Conservation (phyloP, 139 green algal species). For the Eudorina sp. region DNA sequence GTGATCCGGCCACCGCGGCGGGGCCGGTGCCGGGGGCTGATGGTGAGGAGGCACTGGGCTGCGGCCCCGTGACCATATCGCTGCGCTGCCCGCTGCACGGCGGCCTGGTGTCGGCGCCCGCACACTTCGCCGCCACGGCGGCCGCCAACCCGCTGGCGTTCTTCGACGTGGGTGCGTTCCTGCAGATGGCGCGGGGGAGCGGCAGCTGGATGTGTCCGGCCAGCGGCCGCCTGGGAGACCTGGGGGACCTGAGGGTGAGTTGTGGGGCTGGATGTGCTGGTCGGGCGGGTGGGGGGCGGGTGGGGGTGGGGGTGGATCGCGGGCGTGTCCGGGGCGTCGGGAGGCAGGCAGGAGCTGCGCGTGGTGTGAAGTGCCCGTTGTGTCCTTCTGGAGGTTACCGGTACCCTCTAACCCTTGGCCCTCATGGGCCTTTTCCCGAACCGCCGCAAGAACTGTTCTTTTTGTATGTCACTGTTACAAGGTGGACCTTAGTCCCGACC, state of each 20-base stretch:
- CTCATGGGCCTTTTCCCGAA: too few species aligned
- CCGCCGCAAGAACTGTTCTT: too few species aligned
- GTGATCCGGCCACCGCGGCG: neutral
- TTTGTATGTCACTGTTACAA: too few species aligned
- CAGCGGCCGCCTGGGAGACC: neutral
- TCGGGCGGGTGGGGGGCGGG: neutral
- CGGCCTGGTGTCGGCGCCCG: constrained; percentile 21
- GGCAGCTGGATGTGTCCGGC: constrained; percentile 34
- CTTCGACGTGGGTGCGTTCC: constrained; percentile 6
- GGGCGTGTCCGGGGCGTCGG: too few species aligned
- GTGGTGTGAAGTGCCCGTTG: too few species aligned
- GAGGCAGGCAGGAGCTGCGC: too few species aligned
- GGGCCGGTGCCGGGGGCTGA: neutral
- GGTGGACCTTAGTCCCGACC: too few species aligned
- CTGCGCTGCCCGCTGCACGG: constrained; percentile 45
- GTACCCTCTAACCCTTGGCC: too few species aligned
- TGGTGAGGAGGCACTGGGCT: neutral
- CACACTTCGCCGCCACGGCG: neutral
- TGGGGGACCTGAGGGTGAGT: constrained; percentile 34
- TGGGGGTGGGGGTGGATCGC: too few species aligned
- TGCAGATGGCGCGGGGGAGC: neutral
- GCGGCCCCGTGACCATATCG: neutral
- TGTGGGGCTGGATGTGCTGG: neutral
- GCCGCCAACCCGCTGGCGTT: constrained; percentile 1
- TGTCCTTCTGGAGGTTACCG: too few species aligned